These are phyloP conservation scores for Saccharomyces paradoxus DNA, from an alignment of 805 yeast genomes.

Conservation along the genomic window DNA sequence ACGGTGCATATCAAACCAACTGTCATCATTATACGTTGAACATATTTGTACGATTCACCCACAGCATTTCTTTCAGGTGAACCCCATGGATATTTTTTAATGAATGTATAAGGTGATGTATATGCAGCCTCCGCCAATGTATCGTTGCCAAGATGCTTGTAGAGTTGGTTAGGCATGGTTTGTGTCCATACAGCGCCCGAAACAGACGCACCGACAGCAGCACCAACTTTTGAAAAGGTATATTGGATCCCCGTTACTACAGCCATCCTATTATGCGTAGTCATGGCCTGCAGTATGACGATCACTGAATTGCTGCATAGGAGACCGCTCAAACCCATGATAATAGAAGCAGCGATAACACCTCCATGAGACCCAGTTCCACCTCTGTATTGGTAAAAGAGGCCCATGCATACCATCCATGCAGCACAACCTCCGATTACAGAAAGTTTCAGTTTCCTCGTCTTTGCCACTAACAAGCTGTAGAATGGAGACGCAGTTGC, in stretches of 20 bases:
- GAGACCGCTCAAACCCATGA: not conserved
- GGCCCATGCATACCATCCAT: slow-evolving; percentile 51
- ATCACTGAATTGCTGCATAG: not conserved
- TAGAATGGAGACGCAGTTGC: slow-evolving; percentile 42
- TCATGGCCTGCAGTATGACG: not conserved
- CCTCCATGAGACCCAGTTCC: slow-evolving; percentile 45
- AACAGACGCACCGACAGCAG: slow-evolving; percentile 55
- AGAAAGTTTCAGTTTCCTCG: slow-evolving; percentile 39
- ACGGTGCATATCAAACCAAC: slow-evolving; percentile 35
- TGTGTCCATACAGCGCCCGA: not conserved
- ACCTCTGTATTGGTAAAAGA: slow-evolving; percentile 42
- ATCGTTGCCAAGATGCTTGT: not conserved
- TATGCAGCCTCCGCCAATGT: slow-evolving; percentile 36
- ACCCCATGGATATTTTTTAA: slow-evolving; percentile 44
- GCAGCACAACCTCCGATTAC: slow-evolving; percentile 46
- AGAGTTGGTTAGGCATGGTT: not conserved
- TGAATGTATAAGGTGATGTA: slow-evolving; percentile 42
- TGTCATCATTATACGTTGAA: slow-evolving; percentile 45
- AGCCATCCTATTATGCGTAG: not conserved
- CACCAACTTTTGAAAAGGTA: slow-evolving; percentile 49
- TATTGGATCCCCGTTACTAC: not conserved
- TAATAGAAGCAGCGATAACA: slow-evolving; percentile 32
- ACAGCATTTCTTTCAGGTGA: slow-evolving; percentile 45
- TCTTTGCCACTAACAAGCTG: slow-evolving; percentile 31
- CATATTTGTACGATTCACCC: slow-evolving; percentile 44